Evolutionary conservation across 2,329 filamentous ascomycete species (phyloP).

Genomic region (Seiridium cupressi): DNA sequence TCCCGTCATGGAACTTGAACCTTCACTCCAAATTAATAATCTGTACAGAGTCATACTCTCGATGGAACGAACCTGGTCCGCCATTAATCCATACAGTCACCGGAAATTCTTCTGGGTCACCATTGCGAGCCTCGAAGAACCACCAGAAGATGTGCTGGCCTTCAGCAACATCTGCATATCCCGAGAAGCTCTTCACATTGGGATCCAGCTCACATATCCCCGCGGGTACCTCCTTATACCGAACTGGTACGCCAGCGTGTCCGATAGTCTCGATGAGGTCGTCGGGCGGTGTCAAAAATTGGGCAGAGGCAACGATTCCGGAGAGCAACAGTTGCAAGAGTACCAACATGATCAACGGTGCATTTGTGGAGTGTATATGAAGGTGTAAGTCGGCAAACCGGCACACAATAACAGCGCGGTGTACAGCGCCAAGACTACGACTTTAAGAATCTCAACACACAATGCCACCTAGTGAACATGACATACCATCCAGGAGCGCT

Average conservation of each 20-base stretch:
- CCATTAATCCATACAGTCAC: slow-evolving; percentile 54
- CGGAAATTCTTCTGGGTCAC: slow-evolving; percentile 41
- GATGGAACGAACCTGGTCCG: slow-evolving; percentile 30
- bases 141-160: slow-evolving; percentile 43
- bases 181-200: slow-evolving; percentile 38
- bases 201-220: slow-evolving; percentile 44
- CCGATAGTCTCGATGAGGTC: slow-evolving; percentile 23
- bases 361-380: not conserved
- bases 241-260: slow-evolving; percentile 35
- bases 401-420: not conserved
- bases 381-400: not conserved
- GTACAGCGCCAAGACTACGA: not conserved
- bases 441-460: not conserved
- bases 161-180: slow-evolving; percentile 39
- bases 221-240: slow-evolving; percentile 46
- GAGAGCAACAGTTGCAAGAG: not conserved
- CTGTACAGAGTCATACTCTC: too few relatives aligned
- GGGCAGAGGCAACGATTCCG: slow-evolving; percentile 12
- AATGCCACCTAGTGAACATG: not conserved
- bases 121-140: slow-evolving; percentile 49
- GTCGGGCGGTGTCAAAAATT: slow-evolving; percentile 26
- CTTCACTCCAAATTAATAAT: slow-evolving; percentile 32
- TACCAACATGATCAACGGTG: not conserved
- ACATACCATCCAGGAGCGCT: not conserved
- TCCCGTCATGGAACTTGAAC: slow-evolving; percentile 52